Evolutionary conservation across 345 rosid species (phyloP).

Genomic region (Citrus reticulata): DNA sequence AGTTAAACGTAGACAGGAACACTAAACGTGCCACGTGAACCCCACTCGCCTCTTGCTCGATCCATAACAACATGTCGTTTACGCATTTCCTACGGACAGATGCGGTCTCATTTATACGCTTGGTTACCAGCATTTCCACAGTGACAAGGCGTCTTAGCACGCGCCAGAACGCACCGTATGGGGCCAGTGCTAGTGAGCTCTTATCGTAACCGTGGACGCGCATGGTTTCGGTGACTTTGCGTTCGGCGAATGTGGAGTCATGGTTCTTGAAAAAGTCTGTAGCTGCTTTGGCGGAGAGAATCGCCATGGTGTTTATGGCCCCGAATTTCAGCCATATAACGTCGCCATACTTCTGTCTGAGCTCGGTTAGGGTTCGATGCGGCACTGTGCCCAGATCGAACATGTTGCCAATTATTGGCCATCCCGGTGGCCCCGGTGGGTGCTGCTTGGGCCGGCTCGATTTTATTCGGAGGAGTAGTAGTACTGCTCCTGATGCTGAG

Average conservation of each 20-base stretch:
- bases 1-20: slow-evolving; percentile 40
- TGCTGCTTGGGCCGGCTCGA: slow-evolving; percentile 2
- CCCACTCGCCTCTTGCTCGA: slow-evolving; percentile 37
- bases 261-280: slow-evolving; percentile 57
- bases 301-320: slow-evolving; percentile 41
- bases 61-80: slow-evolving; percentile 43
- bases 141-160: slow-evolving; percentile 38
- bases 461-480: slow-evolving; percentile 11
- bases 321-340: slow-evolving; percentile 51
- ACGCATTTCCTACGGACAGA: slow-evolving; percentile 37
- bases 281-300: slow-evolving; percentile 45
- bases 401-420: slow-evolving; percentile 60
- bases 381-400: slow-evolving; percentile 49
- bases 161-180: slow-evolving; percentile 56
- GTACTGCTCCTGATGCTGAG: not conserved
- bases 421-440: slow-evolving; percentile 64
- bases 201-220: slow-evolving; percentile 31
- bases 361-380: slow-evolving; percentile 37
- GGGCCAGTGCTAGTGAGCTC: slow-evolving; percentile 49
- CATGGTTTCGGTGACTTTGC: slow-evolving; percentile 44
- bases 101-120: slow-evolving; percentile 38
- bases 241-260: slow-evolving; percentile 45
- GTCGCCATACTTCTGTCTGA: slow-evolving; percentile 37
- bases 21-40: slow-evolving; percentile 39
- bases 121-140: slow-evolving; percentile 43